phyloP scores from a whole-genome alignment of 140 eudicot genomes.

The Anethum foeniculum region DNA sequence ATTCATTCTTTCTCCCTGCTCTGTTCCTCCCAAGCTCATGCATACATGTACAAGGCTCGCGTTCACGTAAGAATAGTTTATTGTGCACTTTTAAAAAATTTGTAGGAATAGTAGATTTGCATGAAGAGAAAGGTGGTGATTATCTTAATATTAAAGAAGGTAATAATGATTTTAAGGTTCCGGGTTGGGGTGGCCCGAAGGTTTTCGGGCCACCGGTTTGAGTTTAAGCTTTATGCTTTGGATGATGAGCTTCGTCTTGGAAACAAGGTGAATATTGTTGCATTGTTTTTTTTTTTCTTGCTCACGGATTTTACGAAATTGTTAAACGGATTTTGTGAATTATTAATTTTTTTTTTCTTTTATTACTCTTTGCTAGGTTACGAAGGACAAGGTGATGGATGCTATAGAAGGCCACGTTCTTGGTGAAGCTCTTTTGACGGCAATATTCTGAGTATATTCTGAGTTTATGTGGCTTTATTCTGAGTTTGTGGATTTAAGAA shows the following conservation, averaged over 20 bases:
- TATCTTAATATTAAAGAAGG: conserved; percentile 59
- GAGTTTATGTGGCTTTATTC: not conserved
- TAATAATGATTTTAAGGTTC: conserved; percentile 53
- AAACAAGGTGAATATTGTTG: conserved; percentile 57
- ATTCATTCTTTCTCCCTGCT: not conserved
- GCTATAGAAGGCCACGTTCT: conserved; percentile 66
- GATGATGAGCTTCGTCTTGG: conserved; percentile 68
- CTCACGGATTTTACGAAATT: too few relatives aligned
- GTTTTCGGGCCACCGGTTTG: conserved; percentile 57
- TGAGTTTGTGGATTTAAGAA: too few relatives aligned
- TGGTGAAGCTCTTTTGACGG: conserved; percentile 60
- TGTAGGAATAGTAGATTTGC: too few relatives aligned
- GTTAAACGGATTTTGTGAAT: not conserved
- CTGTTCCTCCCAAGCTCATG: too few relatives aligned
- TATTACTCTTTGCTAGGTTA: conserved; percentile 32
- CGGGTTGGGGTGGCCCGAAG: conserved; percentile 63
- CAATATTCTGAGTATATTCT: conserved; percentile 21
- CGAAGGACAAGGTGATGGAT: conserved; percentile 61
- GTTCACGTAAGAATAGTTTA: too few relatives aligned
- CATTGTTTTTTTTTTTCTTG: not conserved
- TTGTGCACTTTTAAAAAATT: too few relatives aligned
- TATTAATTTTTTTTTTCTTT: not conserved
- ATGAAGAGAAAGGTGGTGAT: conserved; percentile 46
- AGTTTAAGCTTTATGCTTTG: conserved; percentile 76
- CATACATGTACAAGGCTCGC: too few relatives aligned